Evolutionary conservation across 1,284 basidiomycete genomes (phyloP), one percentile per base, ranked within the genome.

Genomic region (Grifola frondosa): DNA sequence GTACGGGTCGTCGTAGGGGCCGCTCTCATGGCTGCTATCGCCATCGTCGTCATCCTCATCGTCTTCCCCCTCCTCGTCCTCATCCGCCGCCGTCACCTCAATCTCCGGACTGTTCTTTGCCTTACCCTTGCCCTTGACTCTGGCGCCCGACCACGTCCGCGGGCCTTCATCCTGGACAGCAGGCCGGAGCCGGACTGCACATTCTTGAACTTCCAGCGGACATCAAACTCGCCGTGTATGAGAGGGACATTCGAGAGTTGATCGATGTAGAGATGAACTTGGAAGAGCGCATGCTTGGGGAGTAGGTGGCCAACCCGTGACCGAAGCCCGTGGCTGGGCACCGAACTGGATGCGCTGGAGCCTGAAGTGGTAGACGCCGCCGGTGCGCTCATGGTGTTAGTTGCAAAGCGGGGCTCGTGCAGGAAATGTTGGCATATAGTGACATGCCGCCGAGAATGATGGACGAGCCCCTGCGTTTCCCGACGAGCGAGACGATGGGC

Each of bases 211-310:
- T 80, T 84, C 88, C 88, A 91, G 36, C 77, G 73, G 28, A 85
- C 76, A 12, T 73, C 79, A 58, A 91, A 91, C 56, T 88, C 75
- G 49, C 89, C 89, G 29, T 69, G 67, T 36, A 91, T 79, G 48
- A 90, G 77, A 0, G 89, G 88, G 0, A 92, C 81, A 56, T 81
- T 86, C 30, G 77, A 73, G 22, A 91, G 74, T 54, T 90, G 80
- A 62, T 90, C 86, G 31, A 91, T 74, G 24, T 72, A 71, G 34
- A 91, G 60, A 13, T 71, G 68, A 21, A 82, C 79, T 42, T 79
- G 75, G 65, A 91, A 91, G 45, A 79, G 74, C 4, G 85, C 77
- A 58, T 84, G 79, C 50, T 69, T 68, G 10, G 78, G 75, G 5
- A 81, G 62, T 26, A 83, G 66, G 44, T 78, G 72, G 30, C 71